Evolutionary conservation across 768 basidiomycete species (phyloP).

Genomic region (Chiua virens): DNA sequence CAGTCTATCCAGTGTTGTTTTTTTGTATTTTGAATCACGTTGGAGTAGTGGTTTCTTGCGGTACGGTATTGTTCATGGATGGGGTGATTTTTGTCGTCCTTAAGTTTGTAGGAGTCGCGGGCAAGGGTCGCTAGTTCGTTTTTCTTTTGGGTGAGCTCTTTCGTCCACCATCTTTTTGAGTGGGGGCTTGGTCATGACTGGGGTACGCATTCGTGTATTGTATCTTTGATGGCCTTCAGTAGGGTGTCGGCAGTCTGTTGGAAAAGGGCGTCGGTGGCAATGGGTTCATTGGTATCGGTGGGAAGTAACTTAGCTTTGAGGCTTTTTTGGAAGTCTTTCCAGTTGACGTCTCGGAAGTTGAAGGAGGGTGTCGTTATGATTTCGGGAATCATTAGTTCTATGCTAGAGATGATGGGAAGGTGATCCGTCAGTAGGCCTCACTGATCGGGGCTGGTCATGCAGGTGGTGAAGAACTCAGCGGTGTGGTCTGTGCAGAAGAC

Average conservation of each 20-base stretch:
- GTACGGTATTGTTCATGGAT: too few relatives aligned
- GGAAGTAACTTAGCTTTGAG: not conserved
- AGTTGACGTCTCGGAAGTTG: constrained; percentile 9
- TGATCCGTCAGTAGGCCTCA: constrained; percentile 5
- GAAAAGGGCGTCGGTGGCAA: constrained; percentile 7
- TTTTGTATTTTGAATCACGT: not conserved
- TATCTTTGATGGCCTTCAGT: constrained; percentile 10
- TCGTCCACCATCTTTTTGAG: constrained; percentile 35
- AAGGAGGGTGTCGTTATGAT: too few relatives aligned
- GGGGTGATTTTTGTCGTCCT: too few relatives aligned
- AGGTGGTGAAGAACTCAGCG: not conserved
- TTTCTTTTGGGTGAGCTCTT: constrained; percentile 21
- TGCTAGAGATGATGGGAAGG: constrained; percentile 1
- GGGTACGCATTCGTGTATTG: constrained; percentile 20
- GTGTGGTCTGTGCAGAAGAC: constrained; percentile 6
- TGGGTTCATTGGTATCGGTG: rapidly evolving
- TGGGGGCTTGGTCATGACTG: constrained; percentile 15
- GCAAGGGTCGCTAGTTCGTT: not conserved
- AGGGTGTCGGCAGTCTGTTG: constrained; percentile 3
- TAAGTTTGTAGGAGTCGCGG: too few relatives aligned
- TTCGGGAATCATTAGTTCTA: not conserved
- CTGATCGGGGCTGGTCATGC: not conserved
- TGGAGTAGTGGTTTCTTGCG: constrained; percentile 8
- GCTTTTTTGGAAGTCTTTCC: constrained; percentile 1
- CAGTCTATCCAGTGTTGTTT: not conserved